Conservation (phyloP, 2,329 filamentous ascomycete genomes). For the Fusarium siculi region DNA sequence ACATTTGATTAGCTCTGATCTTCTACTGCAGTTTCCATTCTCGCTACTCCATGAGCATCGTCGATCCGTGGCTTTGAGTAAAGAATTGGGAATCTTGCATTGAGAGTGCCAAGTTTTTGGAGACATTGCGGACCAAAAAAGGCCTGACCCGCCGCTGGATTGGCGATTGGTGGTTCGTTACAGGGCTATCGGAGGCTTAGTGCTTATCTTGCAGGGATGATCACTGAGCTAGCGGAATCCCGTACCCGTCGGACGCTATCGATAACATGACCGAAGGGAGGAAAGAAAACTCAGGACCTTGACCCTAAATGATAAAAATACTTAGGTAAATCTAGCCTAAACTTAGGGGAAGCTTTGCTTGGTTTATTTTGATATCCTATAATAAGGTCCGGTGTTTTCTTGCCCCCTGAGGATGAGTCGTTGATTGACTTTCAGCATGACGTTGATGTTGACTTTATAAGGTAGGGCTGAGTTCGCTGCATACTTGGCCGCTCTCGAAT, state of each 20-base stretch:
- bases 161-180: not conserved
- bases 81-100: not conserved
- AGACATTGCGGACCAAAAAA: not conserved
- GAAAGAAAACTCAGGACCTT: too few relatives aligned
- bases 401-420: not conserved
- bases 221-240: not conserved
- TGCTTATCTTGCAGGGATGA: slow-evolving; percentile 11
- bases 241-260: not conserved
- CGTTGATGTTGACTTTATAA: not conserved
- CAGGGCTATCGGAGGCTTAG: not conserved
- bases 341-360: too few relatives aligned
- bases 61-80: fast-evolving
- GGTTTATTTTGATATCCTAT: too few relatives aligned
- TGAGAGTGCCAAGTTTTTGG: not conserved
- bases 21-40: fast-evolving
- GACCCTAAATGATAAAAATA: too few relatives aligned
- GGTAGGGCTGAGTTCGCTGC: not conserved
- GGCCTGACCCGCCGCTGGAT: not conserved
- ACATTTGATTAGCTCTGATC: not conserved
- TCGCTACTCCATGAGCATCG: fast-evolving
- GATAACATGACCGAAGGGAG: not conserved
- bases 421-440: not conserved
- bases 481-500: not conserved
- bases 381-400: too few relatives aligned
- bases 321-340: too few relatives aligned